A percentile compares a stretch with the other conserved stretches of the same genome.
These are phyloP conservation scores for Mortierella sp. DNA, from an alignment of 371 early-diverging fungal genomes.

Conservation along the genomic window DNA sequence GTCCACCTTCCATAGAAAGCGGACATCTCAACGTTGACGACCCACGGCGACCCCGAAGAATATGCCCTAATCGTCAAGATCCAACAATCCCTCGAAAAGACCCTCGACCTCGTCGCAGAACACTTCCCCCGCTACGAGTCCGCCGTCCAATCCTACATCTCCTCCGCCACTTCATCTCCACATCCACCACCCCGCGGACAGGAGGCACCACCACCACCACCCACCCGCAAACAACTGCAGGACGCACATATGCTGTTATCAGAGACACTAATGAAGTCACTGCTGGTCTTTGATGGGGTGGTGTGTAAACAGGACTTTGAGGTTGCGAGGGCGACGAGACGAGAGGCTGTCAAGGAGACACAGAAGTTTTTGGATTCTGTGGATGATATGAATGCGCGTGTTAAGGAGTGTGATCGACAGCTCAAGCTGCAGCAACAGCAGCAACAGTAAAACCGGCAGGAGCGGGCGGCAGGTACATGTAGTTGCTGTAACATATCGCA, in stretches of 20 bases:
- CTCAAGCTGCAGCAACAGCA: background rate
- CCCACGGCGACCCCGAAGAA: slow-evolving; percentile 61
- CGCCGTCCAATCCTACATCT: slow-evolving; percentile 40
- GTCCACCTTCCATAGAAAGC: slow-evolving; percentile 47
- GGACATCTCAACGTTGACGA: slow-evolving; percentile 60
- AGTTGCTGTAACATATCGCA: background rate
- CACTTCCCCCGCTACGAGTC: slow-evolving; percentile 49
- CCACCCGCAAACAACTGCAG: slow-evolving; percentile 57
- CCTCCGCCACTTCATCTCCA: background rate
- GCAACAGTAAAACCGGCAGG: background rate
- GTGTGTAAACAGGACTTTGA: slow-evolving; percentile 69
- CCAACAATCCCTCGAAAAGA: slow-evolving; percentile 46
- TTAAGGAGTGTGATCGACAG: slow-evolving; percentile 34
- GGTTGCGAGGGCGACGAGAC: slow-evolving; percentile 69
- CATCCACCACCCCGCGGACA: background rate
- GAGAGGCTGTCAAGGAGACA: slow-evolving; percentile 68
- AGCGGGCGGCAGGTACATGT: background rate
- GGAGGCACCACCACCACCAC: slow-evolving; percentile 11
- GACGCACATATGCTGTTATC: slow-evolving; percentile 66
- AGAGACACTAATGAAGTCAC: slow-evolving; percentile 68
- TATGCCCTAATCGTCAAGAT: slow-evolving; percentile 51
- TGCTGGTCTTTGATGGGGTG: slow-evolving; percentile 69
- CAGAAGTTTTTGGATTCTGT: slow-evolving; percentile 66
- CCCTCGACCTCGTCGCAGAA: slow-evolving; percentile 32
- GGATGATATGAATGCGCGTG: slow-evolving; percentile 60